Evolutionary conservation across 2,329 filamentous ascomycete genomes (phyloP).

Genomic region (Ascocoryne sarcoides): DNA sequence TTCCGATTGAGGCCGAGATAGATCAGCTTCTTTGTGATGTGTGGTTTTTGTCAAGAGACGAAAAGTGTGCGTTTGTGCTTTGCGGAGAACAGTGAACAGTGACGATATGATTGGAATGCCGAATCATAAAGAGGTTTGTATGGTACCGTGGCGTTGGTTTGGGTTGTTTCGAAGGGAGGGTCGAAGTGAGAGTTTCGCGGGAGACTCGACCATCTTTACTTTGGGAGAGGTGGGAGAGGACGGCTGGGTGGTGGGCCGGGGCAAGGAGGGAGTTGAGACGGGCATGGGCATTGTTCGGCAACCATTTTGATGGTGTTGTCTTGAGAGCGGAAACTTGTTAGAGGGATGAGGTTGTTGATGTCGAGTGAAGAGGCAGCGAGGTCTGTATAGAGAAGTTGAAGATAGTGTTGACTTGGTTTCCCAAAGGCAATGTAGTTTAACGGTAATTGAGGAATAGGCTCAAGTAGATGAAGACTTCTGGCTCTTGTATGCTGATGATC

Average conservation of each 20-base stretch:
- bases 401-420: no score
- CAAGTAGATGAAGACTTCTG: no score
- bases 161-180: conserved; percentile 7
- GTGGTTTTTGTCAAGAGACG: no score
- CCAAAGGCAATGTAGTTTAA: no score
- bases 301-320: conserved; percentile 36
- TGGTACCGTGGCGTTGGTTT: neutral
- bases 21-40: no score
- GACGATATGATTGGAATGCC: neutral
- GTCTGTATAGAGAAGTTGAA: conserved; percentile 1
- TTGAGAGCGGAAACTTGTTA: neutral
- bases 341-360: conserved; percentile 2
- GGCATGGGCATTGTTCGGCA: conserved; percentile 44
- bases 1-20: no score
- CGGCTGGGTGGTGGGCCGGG: conserved; percentile 56
- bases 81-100: neutral
- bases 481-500: no score
- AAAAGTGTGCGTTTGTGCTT: no score
- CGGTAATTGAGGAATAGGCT: no score
- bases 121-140: neutral
- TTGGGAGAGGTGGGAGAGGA: conserved; percentile 57
- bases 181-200: neutral
- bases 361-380: conserved; percentile 3
- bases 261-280: conserved; percentile 59
- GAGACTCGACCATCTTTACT: conserved; percentile 31